A percentile compares a stretch with the other conserved stretches of the same genome.
Conservation (phyloP, 345 rosid genomes). For the Linum tenue region DNA sequence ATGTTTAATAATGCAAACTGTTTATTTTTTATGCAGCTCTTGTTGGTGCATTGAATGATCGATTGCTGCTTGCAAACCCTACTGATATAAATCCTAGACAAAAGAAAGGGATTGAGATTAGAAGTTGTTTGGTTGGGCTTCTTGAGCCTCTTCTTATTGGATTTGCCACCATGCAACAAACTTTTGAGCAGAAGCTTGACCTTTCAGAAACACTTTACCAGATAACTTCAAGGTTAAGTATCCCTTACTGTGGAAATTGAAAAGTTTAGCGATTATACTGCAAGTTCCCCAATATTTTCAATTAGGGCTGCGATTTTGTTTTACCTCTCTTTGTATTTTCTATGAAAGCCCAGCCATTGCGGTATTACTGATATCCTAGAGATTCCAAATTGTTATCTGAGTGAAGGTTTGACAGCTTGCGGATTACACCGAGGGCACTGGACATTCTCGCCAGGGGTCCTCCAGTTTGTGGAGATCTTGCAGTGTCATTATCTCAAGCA, state of each 20-base stretch:
- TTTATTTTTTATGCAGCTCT: slow-evolving; percentile 43
- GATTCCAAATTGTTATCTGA: slow-evolving; percentile 12
- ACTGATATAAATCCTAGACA: slow-evolving; percentile 85
- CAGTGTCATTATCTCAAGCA: slow-evolving; percentile 89
- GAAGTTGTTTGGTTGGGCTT: slow-evolving; percentile 91
- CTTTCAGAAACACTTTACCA: slow-evolving; percentile 85
- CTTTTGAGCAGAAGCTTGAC: slow-evolving; percentile 86
- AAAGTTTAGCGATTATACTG: neutral
- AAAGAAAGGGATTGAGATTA: slow-evolving; percentile 76
- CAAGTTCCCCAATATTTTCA: neutral
- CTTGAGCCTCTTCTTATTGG: slow-evolving; percentile 98
- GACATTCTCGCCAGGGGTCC: slow-evolving; percentile 83
- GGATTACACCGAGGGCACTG: slow-evolving; percentile 89
- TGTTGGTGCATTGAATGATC: slow-evolving; percentile 89
- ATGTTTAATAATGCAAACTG: slow-evolving; percentile 13
- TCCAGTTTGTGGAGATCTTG: slow-evolving; percentile 95
- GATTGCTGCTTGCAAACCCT: slow-evolving; percentile 67
- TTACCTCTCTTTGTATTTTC: neutral
- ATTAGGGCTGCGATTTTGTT: neutral
- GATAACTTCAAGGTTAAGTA: slow-evolving; percentile 74
- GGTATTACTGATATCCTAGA: slow-evolving; percentile 16
- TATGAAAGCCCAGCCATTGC: neutral
- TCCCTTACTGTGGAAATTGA: slow-evolving; percentile 9
- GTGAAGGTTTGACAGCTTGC: slow-evolving; percentile 88
- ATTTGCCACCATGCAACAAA: slow-evolving; percentile 93